phyloP scores from a whole-genome alignment of 345 rosid species.

The Excoecaria agallocha region DNA sequence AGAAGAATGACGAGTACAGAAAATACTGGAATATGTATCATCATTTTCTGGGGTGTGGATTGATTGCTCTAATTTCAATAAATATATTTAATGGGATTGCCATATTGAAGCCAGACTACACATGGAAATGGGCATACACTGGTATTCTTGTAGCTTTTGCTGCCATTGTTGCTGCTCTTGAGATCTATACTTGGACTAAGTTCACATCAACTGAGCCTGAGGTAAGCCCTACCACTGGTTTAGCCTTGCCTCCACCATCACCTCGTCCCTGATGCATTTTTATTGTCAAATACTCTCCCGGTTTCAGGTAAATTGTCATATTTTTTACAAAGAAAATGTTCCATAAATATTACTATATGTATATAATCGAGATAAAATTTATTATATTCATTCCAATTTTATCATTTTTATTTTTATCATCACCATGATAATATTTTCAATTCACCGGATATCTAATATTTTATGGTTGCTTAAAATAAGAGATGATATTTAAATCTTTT shows the following conservation, averaged over 20 bases:
- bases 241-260: not conserved
- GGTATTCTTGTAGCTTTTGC: constrained; percentile 34
- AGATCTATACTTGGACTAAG: constrained; percentile 42
- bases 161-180: constrained; percentile 22
- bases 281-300: too few relatives aligned
- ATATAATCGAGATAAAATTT: too few relatives aligned
- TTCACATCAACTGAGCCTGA: not conserved
- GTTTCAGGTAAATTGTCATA: too few relatives aligned
- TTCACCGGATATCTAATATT: too few relatives aligned
- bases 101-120: constrained; percentile 33
- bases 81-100: constrained; percentile 47
- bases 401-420: too few relatives aligned
- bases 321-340: too few relatives aligned
- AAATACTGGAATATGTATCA: constrained; percentile 61
- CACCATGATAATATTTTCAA: too few relatives aligned
- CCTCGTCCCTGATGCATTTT: not conserved
- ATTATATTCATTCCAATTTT: too few relatives aligned
- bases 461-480: too few relatives aligned
- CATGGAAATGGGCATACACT: constrained; percentile 42
- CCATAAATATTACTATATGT: too few relatives aligned
- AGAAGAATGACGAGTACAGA: constrained; percentile 29
- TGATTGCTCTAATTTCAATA: constrained; percentile 37
- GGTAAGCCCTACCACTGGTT: not conserved
- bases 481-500: too few relatives aligned
- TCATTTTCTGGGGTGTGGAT: constrained; percentile 45